These are phyloP conservation scores for Brettanomyces naardenensis DNA, from an alignment of 805 yeast species.

Conservation along the genomic window DNA sequence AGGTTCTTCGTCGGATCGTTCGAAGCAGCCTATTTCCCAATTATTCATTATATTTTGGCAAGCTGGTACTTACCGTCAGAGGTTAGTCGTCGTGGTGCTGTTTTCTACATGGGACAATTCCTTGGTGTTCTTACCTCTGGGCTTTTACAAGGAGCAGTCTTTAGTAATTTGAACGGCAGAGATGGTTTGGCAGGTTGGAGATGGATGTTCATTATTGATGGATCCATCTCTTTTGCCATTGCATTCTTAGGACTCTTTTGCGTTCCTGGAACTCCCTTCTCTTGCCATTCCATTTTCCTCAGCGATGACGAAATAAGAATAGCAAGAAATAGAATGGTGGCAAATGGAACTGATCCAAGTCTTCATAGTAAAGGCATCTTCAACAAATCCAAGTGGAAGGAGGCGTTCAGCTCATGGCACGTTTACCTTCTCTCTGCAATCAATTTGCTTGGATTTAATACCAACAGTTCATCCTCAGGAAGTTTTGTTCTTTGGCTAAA, in stretches of 20 bases:
- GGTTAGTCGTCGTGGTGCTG: slow-evolving; percentile 32
- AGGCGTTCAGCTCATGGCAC: slow-evolving; percentile 48
- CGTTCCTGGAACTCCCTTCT: slow-evolving; percentile 5
- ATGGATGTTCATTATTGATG: slow-evolving; percentile 62
- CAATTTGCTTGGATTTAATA: slow-evolving; percentile 56
- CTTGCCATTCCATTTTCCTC: slow-evolving; percentile 41
- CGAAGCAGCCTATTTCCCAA: slow-evolving; percentile 36
- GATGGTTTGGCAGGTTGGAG: slow-evolving; percentile 56
- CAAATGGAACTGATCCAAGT: slow-evolving; percentile 22
- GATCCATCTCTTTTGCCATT: slow-evolving; percentile 50
- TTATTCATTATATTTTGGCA: slow-evolving; percentile 31
- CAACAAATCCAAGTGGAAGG: slow-evolving; percentile 41
- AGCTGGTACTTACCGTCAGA: slow-evolving; percentile 38
- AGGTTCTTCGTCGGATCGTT: slow-evolving; percentile 37
- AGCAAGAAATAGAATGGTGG: slow-evolving; percentile 37
- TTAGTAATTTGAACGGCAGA: slow-evolving; percentile 30
- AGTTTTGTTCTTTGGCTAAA: slow-evolving; percentile 34
- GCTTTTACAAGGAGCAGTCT: slow-evolving; percentile 38
- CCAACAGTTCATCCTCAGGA: slow-evolving; percentile 50
- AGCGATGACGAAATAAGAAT: slow-evolving; percentile 34
- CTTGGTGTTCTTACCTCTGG: slow-evolving; percentile 33
- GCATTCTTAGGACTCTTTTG: background rate
- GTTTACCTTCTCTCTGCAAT: slow-evolving; percentile 47
- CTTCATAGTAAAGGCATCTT: slow-evolving; percentile 27
- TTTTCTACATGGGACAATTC: slow-evolving; percentile 32